These are phyloP conservation scores for Phytophthora cactorum DNA, from an alignment of 352 stramenopile species.

Conservation along the genomic window DNA sequence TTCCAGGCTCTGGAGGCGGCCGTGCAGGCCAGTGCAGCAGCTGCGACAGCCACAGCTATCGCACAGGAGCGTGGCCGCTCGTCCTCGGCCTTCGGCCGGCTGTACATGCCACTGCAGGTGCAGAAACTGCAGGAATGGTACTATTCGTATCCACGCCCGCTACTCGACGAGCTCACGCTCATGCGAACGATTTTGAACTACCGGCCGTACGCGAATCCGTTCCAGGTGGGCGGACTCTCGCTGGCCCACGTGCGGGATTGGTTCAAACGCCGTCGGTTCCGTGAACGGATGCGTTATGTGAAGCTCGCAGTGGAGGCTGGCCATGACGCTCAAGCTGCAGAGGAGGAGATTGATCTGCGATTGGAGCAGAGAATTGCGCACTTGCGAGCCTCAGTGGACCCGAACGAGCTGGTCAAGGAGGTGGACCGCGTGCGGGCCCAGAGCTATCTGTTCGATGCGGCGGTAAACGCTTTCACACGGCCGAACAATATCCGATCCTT, in stretches of 20 bases:
- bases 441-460: constrained; percentile 72
- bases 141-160: constrained; percentile 75
- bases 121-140: constrained; percentile 89
- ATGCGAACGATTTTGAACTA: constrained; percentile 89
- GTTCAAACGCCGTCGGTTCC: constrained; percentile 85
- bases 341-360: constrained; percentile 81
- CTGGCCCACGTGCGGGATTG: constrained; percentile 82
- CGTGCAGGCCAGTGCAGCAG: constrained; percentile 67
- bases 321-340: constrained; percentile 58
- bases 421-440: constrained; percentile 73
- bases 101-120: constrained; percentile 73
- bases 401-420: constrained; percentile 84
- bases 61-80: constrained; percentile 70
- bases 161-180: constrained; percentile 82
- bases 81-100: constrained; percentile 52
- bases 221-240: constrained; percentile 61
- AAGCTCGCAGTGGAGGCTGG: constrained; percentile 76
- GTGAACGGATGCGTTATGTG: constrained; percentile 80
- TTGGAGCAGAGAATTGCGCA: constrained; percentile 83
- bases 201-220: constrained; percentile 75
- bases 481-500: constrained; percentile 66
- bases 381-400: constrained; percentile 65
- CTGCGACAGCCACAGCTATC: constrained; percentile 72
- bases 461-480: constrained; percentile 65
- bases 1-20: constrained; percentile 64